phyloP scores from a whole-genome alignment of 2,329 filamentous ascomycete species.

The Ophiostoma ulmi region DNA sequence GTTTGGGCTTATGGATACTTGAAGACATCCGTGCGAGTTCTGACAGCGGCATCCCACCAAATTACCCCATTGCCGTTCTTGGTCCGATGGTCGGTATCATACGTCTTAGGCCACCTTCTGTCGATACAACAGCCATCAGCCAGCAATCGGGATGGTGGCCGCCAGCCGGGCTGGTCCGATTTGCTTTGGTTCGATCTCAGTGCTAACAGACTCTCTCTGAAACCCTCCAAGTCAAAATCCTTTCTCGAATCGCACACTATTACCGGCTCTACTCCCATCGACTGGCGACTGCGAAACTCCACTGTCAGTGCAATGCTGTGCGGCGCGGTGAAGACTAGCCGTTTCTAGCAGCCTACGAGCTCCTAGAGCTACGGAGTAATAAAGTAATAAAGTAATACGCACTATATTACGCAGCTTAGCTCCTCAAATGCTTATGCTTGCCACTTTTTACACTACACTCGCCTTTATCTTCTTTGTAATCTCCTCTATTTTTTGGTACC shows the following conservation, averaged over 20 bases:
- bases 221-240: too few species aligned
- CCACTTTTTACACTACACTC: not conserved
- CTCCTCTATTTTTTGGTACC: not conserved
- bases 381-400: not conserved
- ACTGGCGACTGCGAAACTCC: not conserved
- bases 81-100: too few species aligned
- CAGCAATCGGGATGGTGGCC: too few species aligned
- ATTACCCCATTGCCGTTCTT: not conserved
- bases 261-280: too few species aligned
- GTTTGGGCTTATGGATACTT: not conserved
- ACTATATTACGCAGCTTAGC: not conserved
- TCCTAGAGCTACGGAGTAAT: not conserved
- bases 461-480: not conserved
- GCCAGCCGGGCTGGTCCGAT: too few species aligned
- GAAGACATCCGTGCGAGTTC: not conserved
- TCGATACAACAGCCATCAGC: too few species aligned
- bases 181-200: too few species aligned
- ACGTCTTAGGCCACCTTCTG: too few species aligned
- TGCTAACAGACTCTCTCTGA: too few species aligned
- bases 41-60: not conserved
- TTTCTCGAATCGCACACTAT: too few species aligned
- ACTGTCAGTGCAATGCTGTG: not conserved
- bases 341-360: not conserved
- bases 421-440: not conserved
- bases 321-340: slow-evolving; percentile 1